Percentiles rank a stretch among this genome's conserved stretches.
Conservation (phyloP, 495 filamentous ascomycete species). For the Melanomma pulvis-pyrius region DNA sequence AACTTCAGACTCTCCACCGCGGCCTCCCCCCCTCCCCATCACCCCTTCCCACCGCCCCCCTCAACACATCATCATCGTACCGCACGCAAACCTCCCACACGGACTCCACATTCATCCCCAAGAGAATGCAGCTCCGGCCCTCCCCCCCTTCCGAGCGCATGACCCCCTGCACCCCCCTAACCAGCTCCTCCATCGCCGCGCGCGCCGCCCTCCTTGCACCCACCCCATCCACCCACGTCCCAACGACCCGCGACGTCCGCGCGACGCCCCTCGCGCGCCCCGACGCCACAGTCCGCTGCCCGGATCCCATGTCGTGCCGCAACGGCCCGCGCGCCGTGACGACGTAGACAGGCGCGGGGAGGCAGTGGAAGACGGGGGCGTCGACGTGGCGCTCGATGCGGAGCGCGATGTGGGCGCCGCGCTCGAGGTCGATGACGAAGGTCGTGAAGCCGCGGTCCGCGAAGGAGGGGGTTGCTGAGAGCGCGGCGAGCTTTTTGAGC, state of each 20-base stretch:
- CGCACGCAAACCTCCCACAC: background rate
- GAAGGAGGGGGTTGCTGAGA: background rate
- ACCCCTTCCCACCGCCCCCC: background rate
- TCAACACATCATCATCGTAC: background rate
- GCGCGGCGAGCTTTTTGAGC: background rate
- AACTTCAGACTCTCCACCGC: too few relatives aligned
- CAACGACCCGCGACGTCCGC: background rate
- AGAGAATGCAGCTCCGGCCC: background rate
- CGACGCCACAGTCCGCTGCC: background rate
- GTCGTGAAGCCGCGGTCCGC: background rate
- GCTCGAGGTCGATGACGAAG: background rate
- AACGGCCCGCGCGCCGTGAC: background rate
- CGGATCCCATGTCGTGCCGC: slow-evolving; percentile 1
- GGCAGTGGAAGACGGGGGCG: background rate
- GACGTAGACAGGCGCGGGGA: background rate
- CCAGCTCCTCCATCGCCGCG: background rate
- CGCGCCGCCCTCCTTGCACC: background rate
- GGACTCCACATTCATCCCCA: background rate
- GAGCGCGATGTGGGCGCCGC: background rate
- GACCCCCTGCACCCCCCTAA: slow-evolving; percentile 1
- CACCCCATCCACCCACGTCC: background rate
- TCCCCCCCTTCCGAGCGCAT: background rate
- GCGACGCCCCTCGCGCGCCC: background rate
- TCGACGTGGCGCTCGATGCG: background rate
- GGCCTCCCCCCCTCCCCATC: background rate